phyloP scores from a whole-genome alignment of 108 stramenopile genomes.

The Stephanodiscus minutulus region DNA sequence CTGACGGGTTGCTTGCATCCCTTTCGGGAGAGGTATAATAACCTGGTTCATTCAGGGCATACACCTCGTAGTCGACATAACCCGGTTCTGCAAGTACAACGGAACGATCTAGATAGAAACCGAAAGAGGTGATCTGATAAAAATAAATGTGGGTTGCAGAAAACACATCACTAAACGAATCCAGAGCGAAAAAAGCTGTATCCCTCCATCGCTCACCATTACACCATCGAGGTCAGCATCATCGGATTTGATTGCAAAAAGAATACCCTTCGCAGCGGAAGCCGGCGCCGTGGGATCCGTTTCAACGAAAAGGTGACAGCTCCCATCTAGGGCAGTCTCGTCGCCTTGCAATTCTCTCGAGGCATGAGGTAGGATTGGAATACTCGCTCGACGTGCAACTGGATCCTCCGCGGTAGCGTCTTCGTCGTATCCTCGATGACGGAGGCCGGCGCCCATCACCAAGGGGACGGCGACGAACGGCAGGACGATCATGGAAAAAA shows the following conservation, averaged over 20 bases:
- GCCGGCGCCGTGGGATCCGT: background rate
- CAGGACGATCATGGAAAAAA: too few relatives aligned
- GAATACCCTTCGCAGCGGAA: conserved; percentile 1
- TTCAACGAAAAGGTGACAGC: background rate
- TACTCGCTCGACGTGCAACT: too few relatives aligned
- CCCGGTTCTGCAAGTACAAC: background rate
- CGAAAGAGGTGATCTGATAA: conserved; percentile 37
- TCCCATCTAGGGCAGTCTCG: background rate
- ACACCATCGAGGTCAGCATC: background rate
- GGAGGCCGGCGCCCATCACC: too few relatives aligned
- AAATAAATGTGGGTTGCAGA: too few relatives aligned
- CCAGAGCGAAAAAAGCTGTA: too few relatives aligned
- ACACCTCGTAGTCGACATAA: conserved; percentile 28
- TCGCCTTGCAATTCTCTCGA: background rate
- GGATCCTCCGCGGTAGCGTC: too few relatives aligned
- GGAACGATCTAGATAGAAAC: conserved; percentile 18
- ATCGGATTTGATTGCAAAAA: conserved; percentile 5
- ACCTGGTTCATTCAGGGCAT: conserved; percentile 19
- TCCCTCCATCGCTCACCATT: too few relatives aligned
- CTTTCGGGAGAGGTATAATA: conserved; percentile 32
- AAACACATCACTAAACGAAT: too few relatives aligned
- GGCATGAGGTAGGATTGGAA: too few relatives aligned
- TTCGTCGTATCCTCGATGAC: too few relatives aligned
- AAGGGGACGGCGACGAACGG: too few relatives aligned
- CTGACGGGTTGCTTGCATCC: background rate